Conservation (phyloP, 352 stramenopile species). For the Phytophthora capsici region DNA sequence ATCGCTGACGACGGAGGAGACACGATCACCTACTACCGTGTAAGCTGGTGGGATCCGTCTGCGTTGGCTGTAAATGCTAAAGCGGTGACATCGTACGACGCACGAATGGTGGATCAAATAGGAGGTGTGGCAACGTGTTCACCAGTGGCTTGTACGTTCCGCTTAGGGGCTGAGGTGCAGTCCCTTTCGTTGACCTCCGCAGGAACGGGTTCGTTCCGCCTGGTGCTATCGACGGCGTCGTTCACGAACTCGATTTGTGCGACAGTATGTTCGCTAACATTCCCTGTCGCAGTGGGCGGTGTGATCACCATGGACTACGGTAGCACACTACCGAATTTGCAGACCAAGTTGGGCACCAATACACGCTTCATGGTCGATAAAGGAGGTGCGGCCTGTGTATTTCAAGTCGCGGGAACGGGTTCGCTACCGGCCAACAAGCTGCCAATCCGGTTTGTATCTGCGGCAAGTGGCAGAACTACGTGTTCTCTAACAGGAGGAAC, state of each 20-base stretch:
- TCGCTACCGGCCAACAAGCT: conserved; percentile 44
- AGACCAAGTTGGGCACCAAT: conserved; percentile 71
- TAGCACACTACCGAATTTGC: conserved; percentile 63
- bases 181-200: conserved; percentile 75
- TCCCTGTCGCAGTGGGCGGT: conserved; percentile 17
- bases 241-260: conserved; percentile 48
- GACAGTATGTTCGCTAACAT: conserved; percentile 43
- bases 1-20: conserved; percentile 54
- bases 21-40: conserved; percentile 66
- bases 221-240: conserved; percentile 50
- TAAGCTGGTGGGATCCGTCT: conserved; percentile 64
- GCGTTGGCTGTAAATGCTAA: conserved; percentile 42
- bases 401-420: conserved; percentile 54
- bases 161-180: conserved; percentile 93
- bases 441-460: conserved; percentile 40
- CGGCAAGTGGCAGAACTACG: conserved; percentile 2
- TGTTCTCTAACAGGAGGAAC: conserved; percentile 46
- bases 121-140: conserved; percentile 41
- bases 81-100: conserved; percentile 52
- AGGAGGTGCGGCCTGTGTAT: conserved; percentile 50
- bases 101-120: conserved; percentile 50
- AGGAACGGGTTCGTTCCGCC: conserved; percentile 72
- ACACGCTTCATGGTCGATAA: conserved; percentile 75
- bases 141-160: conserved; percentile 74
- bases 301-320: conserved; percentile 71